These are phyloP conservation scores for Cardamine resedifolia DNA, from an alignment of 345 rosid genomes.

Conservation along the genomic window DNA sequence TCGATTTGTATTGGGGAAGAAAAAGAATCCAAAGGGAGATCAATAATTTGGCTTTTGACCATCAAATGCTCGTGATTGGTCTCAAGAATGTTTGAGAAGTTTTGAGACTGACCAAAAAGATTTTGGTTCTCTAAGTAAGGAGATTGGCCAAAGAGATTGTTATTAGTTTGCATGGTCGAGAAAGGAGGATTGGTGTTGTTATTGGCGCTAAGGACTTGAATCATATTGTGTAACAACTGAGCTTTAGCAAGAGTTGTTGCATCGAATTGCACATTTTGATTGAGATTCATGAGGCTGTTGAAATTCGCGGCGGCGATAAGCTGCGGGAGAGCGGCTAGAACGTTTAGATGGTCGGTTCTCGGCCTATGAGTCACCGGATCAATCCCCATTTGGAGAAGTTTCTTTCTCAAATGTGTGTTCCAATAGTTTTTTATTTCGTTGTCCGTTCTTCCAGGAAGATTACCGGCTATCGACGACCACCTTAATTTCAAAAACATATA, in stretches of 20 bases:
- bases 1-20: constrained; percentile 13
- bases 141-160: constrained; percentile 34
- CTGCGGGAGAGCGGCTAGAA: constrained; percentile 53
- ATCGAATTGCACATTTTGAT: constrained; percentile 48
- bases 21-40: constrained; percentile 32
- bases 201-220: constrained; percentile 41
- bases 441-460: constrained; percentile 43
- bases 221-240: constrained; percentile 50
- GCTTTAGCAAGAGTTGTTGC: constrained; percentile 56
- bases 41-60: constrained; percentile 4
- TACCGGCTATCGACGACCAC: constrained; percentile 42
- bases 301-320: constrained; percentile 56
- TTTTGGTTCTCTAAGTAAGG: constrained; percentile 34
- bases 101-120: constrained; percentile 36
- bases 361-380: constrained; percentile 39
- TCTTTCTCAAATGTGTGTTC: constrained; percentile 43
- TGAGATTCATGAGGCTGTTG: constrained; percentile 43
- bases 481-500: constrained; percentile 28
- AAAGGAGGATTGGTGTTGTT: constrained; percentile 7
- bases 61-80: constrained; percentile 29
- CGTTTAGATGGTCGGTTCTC: constrained; percentile 47
- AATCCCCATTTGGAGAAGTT: constrained; percentile 40
- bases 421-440: constrained; percentile 42
- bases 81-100: constrained; percentile 35
- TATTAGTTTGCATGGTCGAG: constrained; percentile 37